Percentiles rank a stretch among this genome's conserved stretches.
Conservation (phyloP, 768 basidiomycete species). For the Amanita thiersii region DNA sequence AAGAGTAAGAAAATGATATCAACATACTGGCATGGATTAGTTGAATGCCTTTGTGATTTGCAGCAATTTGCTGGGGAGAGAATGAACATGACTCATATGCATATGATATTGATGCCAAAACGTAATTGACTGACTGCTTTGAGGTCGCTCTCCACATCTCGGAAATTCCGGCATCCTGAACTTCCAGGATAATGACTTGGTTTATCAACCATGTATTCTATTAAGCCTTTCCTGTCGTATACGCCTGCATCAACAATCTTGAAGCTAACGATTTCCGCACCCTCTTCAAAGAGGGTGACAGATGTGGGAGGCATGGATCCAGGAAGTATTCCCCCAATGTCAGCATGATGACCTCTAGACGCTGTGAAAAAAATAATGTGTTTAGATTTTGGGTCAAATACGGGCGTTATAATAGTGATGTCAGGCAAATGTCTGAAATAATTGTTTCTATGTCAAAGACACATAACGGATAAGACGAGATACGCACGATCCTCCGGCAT, state of each 20-base stretch:
- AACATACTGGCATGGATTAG: slow-evolving; percentile 69
- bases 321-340: slow-evolving; percentile 88
- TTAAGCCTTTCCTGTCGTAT: slow-evolving; percentile 68
- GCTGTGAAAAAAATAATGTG: slow-evolving; percentile 92
- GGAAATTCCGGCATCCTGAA: slow-evolving; percentile 80
- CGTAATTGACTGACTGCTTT: slow-evolving; percentile 59
- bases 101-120: background rate
- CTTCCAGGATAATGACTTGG: slow-evolving; percentile 79
- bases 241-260: slow-evolving; percentile 81
- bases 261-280: slow-evolving; percentile 85
- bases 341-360: slow-evolving; percentile 90
- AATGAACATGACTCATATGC: slow-evolving; percentile 7
- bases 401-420: slow-evolving; percentile 91
- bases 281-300: slow-evolving; percentile 88
- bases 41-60: slow-evolving; percentile 87
- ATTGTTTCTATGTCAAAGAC: slow-evolving; percentile 2
- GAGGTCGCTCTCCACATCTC: slow-evolving; percentile 87
- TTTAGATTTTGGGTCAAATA: slow-evolving; percentile 57
- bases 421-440: slow-evolving; percentile 45
- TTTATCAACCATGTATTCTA: slow-evolving; percentile 75
- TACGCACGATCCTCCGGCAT: slow-evolving; percentile 80
- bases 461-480: slow-evolving; percentile 5
- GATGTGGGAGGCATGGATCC: slow-evolving; percentile 95
- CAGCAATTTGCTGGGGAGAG: slow-evolving; percentile 91
- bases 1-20: background rate